These are phyloP conservation scores for Magnolia kwangsiensis DNA, from an alignment of 164 flowering plant species.

Conservation along the genomic window DNA sequence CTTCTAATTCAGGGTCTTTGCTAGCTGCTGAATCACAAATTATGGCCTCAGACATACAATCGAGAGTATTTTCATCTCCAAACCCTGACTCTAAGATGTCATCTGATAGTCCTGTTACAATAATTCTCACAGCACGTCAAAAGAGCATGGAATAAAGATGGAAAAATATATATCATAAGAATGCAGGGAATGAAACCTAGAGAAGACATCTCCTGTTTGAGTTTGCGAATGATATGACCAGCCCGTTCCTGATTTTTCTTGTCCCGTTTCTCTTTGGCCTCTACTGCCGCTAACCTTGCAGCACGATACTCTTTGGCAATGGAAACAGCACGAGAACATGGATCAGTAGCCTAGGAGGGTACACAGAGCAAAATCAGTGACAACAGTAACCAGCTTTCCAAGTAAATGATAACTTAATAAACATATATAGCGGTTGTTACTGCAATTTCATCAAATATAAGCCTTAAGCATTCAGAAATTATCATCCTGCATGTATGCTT, in stretches of 20 bases:
- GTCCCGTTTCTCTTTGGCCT: constrained; percentile 73
- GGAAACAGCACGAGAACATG: constrained; percentile 47
- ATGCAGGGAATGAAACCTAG: constrained; percentile 41
- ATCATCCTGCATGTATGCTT: background rate
- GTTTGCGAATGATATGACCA: constrained; percentile 66
- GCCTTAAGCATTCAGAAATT: background rate
- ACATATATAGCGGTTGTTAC: background rate
- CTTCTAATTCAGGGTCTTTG: constrained; percentile 17
- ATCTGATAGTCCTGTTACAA: constrained; percentile 62
- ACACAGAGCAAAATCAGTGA: constrained; percentile 6
- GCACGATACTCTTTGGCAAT: constrained; percentile 65
- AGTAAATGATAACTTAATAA: background rate
- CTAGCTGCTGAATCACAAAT: constrained; percentile 17
- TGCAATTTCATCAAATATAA: background rate
- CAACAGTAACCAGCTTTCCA: background rate
- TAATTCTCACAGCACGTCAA: constrained; percentile 9
- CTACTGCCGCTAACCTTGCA: constrained; percentile 65
- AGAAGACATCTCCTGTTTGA: constrained; percentile 79
- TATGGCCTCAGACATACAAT: constrained; percentile 14
- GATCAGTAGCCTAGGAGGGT: constrained; percentile 39
- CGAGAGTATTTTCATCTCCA: constrained; percentile 28
- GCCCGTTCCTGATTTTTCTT: constrained; percentile 69
- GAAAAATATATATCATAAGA: background rate
- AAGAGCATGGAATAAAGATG: background rate
- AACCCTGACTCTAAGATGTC: constrained; percentile 43